A percentile compares a stretch with the other conserved stretches of the same genome.
phyloP scores from a whole-genome alignment of 371 early-diverging fungal genomes.

The Zopfochytrium polystomum region DNA sequence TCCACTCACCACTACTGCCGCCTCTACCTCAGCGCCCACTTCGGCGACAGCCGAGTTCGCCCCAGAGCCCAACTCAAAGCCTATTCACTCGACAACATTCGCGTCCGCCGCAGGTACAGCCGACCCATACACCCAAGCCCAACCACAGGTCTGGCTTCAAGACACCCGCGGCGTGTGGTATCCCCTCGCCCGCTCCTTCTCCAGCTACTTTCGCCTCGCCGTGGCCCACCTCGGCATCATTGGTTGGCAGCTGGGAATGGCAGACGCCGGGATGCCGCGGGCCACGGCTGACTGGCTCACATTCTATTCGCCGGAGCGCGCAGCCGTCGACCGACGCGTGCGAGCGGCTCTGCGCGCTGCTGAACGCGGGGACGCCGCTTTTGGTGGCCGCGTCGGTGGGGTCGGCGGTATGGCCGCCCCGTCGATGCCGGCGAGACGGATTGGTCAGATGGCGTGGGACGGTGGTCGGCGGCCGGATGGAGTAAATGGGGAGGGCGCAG shows the following conservation, averaged over 20 bases:
- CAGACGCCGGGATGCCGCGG: constrained; percentile 21
- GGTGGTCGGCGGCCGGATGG: too few relatives aligned
- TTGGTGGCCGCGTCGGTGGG: too few relatives aligned
- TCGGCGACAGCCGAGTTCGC: background rate
- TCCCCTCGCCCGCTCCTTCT: constrained; percentile 28
- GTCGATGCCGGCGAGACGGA: too few relatives aligned
- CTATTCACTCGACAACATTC: constrained; percentile 7
- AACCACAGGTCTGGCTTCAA: constrained; percentile 27
- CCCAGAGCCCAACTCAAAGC: background rate
- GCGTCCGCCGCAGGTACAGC: background rate
- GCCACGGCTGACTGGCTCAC: constrained; percentile 22
- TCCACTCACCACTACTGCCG: too few relatives aligned
- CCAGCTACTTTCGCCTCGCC: constrained; percentile 34
- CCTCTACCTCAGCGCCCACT: background rate
- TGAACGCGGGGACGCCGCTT: background rate
- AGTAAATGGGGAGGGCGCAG: too few relatives aligned
- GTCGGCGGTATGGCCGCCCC: too few relatives aligned
- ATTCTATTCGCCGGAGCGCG: constrained; percentile 24
- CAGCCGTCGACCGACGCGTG: constrained; percentile 10
- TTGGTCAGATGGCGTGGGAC: too few relatives aligned
- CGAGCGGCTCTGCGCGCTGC: constrained; percentile 7
- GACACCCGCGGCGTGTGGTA: constrained; percentile 25
- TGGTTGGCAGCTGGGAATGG: constrained; percentile 35
- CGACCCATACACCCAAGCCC: background rate
- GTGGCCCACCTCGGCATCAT: constrained; percentile 33